phyloP scores from a whole-genome alignment of 106 monocot species.

The Posidonia australis region DNA sequence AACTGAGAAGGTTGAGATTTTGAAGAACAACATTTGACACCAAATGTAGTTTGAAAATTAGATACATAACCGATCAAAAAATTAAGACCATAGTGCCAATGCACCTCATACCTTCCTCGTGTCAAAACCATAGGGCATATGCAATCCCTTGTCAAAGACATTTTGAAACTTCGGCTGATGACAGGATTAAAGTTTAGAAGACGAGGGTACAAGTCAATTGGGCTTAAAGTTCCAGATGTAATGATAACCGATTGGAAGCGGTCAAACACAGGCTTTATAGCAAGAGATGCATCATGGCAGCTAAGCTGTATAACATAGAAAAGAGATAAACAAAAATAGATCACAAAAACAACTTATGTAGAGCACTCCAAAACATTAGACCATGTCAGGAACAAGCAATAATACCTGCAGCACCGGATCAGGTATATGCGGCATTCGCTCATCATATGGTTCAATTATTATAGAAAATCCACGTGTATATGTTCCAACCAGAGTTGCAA shows the following conservation, averaged over 20 bases:
- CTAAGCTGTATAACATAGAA: conserved; percentile 54
- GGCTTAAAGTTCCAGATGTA: conserved; percentile 97
- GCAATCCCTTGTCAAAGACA: conserved; percentile 97
- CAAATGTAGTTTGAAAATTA: background rate
- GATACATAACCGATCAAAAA: background rate
- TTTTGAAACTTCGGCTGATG: conserved; percentile 89
- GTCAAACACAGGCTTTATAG: conserved; percentile 95
- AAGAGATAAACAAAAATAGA: background rate
- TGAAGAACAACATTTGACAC: background rate
- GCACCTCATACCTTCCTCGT: conserved; percentile 71
- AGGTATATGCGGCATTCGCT: conserved; percentile 94
- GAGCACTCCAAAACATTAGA: background rate
- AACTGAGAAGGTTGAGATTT: background rate
- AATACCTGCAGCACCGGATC: conserved; percentile 91
- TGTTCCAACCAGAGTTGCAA: conserved; percentile 95
- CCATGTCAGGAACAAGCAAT: background rate
- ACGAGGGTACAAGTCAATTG: conserved; percentile 93
- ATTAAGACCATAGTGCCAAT: background rate
- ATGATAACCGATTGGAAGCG: conserved; percentile 94
- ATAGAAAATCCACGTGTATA: conserved; percentile 89
- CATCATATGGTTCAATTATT: conserved; percentile 94
- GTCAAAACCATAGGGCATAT: conserved; percentile 99
- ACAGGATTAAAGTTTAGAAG: conserved; percentile 95
- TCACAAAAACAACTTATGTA: background rate
- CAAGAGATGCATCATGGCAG: conserved; percentile 95